phyloP scores from a whole-genome alignment of 2,329 filamentous ascomycete genomes.

The Parasarocladium wereldwijsianum region DNA sequence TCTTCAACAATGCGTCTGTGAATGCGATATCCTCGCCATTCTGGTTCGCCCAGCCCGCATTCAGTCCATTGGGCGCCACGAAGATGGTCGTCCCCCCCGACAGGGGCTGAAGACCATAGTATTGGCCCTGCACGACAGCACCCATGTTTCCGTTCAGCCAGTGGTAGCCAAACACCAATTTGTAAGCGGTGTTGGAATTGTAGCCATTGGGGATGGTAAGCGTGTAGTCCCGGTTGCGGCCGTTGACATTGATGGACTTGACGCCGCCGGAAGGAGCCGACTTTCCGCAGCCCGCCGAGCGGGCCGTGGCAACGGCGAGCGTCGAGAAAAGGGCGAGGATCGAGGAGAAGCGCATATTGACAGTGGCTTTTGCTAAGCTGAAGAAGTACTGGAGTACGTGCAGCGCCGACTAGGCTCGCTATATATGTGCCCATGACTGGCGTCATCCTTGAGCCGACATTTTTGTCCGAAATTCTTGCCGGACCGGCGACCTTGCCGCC shows the following conservation, averaged over 20 bases:
- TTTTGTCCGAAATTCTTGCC: no score
- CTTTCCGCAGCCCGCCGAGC: conserved; percentile 20
- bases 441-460: no score
- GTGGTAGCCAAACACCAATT: conserved; percentile 20
- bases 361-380: no score
- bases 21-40: conserved; percentile 25
- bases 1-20: conserved; percentile 21
- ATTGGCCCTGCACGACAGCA: conserved; percentile 20
- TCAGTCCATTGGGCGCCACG: conserved; percentile 25
- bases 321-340: no score
- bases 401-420: no score
- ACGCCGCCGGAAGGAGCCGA: conserved; percentile 13
- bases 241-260: conserved; percentile 18
- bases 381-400: no score
- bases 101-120: conserved; percentile 23
- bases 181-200: conserved; percentile 10
- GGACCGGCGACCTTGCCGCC: no score
- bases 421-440: no score
- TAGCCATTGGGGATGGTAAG: conserved; percentile 19
- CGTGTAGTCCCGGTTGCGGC: conserved; percentile 19
- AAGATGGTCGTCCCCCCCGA: conserved; percentile 24
- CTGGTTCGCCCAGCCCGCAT: conserved; percentile 25
- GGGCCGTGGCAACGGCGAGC: conserved; percentile 2
- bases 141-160: conserved; percentile 22
- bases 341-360: no score